A percentile compares a stretch with the other conserved stretches of the same genome.
These are phyloP conservation scores for Scedosporium minutisporum DNA, from an alignment of 2,329 filamentous ascomycete genomes.

Conservation along the genomic window DNA sequence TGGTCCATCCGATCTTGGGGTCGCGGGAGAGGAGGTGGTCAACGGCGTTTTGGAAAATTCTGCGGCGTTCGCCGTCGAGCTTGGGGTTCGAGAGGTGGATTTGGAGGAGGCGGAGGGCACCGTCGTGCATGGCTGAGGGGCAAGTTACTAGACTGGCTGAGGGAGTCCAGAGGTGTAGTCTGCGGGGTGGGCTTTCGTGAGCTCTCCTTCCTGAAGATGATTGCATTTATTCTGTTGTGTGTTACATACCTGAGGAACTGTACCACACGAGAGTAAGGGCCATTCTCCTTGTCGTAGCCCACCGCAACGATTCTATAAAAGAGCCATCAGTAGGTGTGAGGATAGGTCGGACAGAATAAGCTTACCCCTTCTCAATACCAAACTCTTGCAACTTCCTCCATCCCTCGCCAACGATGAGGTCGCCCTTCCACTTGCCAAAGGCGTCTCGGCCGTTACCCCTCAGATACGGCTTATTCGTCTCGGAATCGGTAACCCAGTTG, in stretches of 20 bases:
- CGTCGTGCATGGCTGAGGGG: slow-evolving; percentile 28
- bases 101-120: slow-evolving; percentile 43
- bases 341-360: neutral
- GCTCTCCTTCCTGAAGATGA: neutral
- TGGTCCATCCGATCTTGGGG: slow-evolving; percentile 49
- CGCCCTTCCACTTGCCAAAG: slow-evolving; percentile 40
- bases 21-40: slow-evolving; percentile 32
- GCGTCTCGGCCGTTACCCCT: slow-evolving; percentile 46
- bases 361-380: slow-evolving; percentile 9
- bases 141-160: slow-evolving; percentile 4
- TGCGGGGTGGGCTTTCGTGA: neutral
- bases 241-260: slow-evolving; percentile 9
- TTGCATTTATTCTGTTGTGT: neutral
- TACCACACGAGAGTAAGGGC: slow-evolving; percentile 10
- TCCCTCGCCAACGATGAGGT: slow-evolving; percentile 9
- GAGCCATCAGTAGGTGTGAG: neutral
- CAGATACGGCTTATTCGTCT: slow-evolving; percentile 54
- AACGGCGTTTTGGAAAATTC: slow-evolving; percentile 43
- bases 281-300: slow-evolving; percentile 8
- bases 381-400: slow-evolving; percentile 13
- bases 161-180: slow-evolving; percentile 7
- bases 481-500: slow-evolving; percentile 51
- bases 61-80: slow-evolving; percentile 20
- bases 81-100: slow-evolving; percentile 27
- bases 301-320: slow-evolving; percentile 9